Evolutionary conservation across 495 filamentous ascomycete genomes (phyloP), one percentile per base, ranked within the genome.

Genomic region (Talaromyces nanjingensis): DNA sequence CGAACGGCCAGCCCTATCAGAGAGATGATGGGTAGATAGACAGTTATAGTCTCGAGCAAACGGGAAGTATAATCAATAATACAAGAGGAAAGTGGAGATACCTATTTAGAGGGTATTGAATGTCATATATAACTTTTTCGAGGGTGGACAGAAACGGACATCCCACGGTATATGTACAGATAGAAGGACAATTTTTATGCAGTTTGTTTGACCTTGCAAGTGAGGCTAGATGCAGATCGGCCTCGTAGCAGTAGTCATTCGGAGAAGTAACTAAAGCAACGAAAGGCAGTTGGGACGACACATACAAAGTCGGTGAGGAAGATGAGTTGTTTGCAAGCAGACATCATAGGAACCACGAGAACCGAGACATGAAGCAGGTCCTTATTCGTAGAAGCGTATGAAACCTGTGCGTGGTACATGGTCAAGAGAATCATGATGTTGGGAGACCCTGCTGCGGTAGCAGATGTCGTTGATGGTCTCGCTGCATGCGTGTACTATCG

Each of bases 221-320:
- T 59, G 56, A 59, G 56, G 56, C 56, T 59, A 33, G 27, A 59
- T 59, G 56, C 56, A 59, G 5, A 37, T 33, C 56, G 56, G 56
- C 56, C 56, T 37, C 18, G 16, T 4, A 59, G 22, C n/a, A 56
- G 22, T 5, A 56, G 8, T 33, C 5, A 33, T 31, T 24, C 56
- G 56, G 24, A 59, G 31, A 33, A 37, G 24, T 20, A 22, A 27
- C 4, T 27, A 27, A 25, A 11, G 56, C 9, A 18, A 37, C 3
- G 24, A 59, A 14, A 37, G 29, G 56, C 53, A 37, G 16, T 11
- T 59, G 53, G 27, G 22, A 22, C 53, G 22, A 58, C 37, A 42
- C 14, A 31, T 7, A 42, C 31, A 59, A 59, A 34, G 56, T 59
- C 56, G 56, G 56, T 59, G 56, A 29, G 52, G 25, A 29, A 12